Conservation (phyloP, 2,329 filamentous ascomycete species). For the Cephalotrichum gorgonifer region DNA sequence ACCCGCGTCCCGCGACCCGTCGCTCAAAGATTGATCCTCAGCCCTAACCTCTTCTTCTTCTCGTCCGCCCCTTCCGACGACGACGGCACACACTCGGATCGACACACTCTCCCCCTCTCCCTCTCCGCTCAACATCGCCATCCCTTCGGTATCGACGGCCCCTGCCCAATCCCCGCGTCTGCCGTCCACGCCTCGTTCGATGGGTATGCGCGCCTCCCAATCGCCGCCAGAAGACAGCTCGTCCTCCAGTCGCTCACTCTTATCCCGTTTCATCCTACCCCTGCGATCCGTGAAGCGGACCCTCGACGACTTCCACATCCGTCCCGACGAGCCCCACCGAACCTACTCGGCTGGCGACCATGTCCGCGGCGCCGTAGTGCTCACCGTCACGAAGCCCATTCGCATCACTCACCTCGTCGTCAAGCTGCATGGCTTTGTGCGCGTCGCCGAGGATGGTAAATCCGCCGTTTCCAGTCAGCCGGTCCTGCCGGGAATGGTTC, state of each 20-base stretch:
- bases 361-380: conserved; percentile 61
- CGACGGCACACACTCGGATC: no score
- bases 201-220: conserved; percentile 5
- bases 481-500: conserved; percentile 23
- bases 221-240: conserved; percentile 3
- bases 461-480: conserved; percentile 39
- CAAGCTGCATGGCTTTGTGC: conserved; percentile 66
- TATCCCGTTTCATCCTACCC: neutral
- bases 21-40: neutral
- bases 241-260: conserved; percentile 4
- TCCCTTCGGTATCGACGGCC: neutral
- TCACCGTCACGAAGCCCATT: conserved; percentile 64
- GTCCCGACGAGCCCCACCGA: conserved; percentile 65
- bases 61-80: neutral
- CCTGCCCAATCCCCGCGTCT: neutral
- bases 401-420: conserved; percentile 74
- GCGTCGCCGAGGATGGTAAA: conserved; percentile 64
- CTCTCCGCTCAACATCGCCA: neutral
- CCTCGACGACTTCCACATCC: conserved; percentile 69
- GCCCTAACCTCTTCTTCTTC: neutral
- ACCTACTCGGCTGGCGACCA: conserved; percentile 67
- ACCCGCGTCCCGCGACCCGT: neutral
- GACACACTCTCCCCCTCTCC: neutral
- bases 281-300: conserved; percentile 42
- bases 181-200: neutral